Base-by-base conservation (phyloP, 495 filamentous ascomycete species). In the Cercophora sp. region DNA sequence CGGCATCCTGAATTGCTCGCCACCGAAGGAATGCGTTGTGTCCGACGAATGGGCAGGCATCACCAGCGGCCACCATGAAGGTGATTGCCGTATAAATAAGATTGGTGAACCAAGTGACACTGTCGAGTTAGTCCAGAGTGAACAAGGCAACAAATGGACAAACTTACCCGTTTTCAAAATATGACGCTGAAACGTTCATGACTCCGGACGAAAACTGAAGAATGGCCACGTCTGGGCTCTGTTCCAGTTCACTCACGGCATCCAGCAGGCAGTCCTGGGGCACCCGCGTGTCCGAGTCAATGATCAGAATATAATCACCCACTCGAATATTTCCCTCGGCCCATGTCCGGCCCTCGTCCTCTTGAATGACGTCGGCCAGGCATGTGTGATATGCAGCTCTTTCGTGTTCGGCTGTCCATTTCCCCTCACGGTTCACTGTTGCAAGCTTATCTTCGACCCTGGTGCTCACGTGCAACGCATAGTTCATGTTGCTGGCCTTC, bases 401-500 rank as follows among this genome's bases (percentile, higher is more conserved):
- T 57, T 85, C 78, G 40, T 79, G 70, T 20, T 71, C 72, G 52
- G 70, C 67, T n/a, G 57, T 73, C 79, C 82, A 83, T 15, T 60
- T 58, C 3, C 65, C 52, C 8, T 62, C 47, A 11, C 79, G 69
- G 4, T 70, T 60, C 34, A 79, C 54, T 11, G 55, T 42, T 11
- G 54, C 48, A 8, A 87, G 71, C 52, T 78, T 82, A 1, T 81
- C 78, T 59, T 86, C 84, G 26, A 86, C 78, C 11, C 76, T 69
- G 44, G 77, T 77, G 60, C 78, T 82, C 26, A 81, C 60, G 64
- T 72, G 73, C 61, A 86, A 60, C 8, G 77, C 80, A 44, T 83
- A 87, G 63, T 87, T 87, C 84, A 87, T 87, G 66, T 87, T 87
- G 23, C 82, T 85, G 20, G 83, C 83, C 63, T 86, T 87, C 72